Percentiles rank a stretch among this genome's conserved stretches.
Conservation (phyloP, 139 green algal species). For the Deuterostichococcus epilithicus region DNA sequence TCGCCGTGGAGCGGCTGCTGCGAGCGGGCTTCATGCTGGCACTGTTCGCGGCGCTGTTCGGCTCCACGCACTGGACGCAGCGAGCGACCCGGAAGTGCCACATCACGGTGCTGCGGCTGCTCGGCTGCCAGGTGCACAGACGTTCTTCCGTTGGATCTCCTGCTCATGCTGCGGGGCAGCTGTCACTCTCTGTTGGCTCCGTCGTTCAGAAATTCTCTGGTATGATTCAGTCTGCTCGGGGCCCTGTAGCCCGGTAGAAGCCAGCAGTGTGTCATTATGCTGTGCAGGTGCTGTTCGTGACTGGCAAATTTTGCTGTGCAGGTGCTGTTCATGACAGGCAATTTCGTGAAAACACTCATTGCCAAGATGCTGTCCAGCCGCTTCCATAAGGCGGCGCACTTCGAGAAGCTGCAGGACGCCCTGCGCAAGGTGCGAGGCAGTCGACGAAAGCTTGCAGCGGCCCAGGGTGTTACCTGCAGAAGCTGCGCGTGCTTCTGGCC, state of each 20-base stretch:
- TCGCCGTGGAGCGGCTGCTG: conserved; percentile 8
- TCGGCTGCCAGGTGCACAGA: conserved; percentile 25
- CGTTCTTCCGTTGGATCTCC: too few relatives aligned
- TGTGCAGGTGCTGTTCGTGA: conserved; percentile 45
- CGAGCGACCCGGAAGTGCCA: conserved; percentile 4
- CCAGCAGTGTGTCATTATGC: neutral
- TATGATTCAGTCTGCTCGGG: neutral
- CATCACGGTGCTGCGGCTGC: conserved; percentile 30
- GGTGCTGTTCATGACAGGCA: conserved; percentile 58
- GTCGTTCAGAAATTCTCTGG: conserved; percentile 17
- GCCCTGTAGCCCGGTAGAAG: neutral
- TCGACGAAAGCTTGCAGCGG: neutral
- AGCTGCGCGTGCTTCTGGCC: too few relatives aligned
- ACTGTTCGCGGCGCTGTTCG: conserved; percentile 21
- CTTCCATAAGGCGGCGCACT: conserved; percentile 67
- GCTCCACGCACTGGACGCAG: neutral
- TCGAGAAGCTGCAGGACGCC: conserved; percentile 65
- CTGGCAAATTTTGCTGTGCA: conserved; percentile 36
- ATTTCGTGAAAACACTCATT: conserved; percentile 62
- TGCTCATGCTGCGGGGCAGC: conserved; percentile 17
- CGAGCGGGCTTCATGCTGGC: conserved; percentile 11
- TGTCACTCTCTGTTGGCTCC: neutral
- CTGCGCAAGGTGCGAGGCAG: conserved; percentile 33
- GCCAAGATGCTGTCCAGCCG: conserved; percentile 68
- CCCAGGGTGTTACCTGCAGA: too few relatives aligned